phyloP scores from a whole-genome alignment of 208 protist genomes.

The Porcisia hertigi region DNA sequence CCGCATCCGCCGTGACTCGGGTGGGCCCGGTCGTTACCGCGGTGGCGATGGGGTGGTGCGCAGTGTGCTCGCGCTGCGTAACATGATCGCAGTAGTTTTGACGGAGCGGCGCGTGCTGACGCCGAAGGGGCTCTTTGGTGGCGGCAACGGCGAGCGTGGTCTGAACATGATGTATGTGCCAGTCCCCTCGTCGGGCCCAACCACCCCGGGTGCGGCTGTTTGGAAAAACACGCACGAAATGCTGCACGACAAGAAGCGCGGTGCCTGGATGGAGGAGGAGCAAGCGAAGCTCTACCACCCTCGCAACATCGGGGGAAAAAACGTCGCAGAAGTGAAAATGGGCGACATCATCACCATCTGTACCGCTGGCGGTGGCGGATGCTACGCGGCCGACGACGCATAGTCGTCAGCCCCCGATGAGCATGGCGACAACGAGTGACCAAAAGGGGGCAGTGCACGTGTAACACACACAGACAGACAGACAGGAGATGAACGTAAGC shows the following conservation, averaged over 20 bases:
- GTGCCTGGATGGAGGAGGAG: constrained; percentile 43
- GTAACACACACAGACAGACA: background rate
- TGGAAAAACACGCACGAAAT: constrained; percentile 42
- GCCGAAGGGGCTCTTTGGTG: constrained; percentile 86
- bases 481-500: background rate
- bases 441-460: background rate
- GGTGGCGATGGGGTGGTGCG: constrained; percentile 94
- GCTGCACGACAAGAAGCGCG: constrained; percentile 49
- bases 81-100: constrained; percentile 85
- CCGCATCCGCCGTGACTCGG: constrained; percentile 73
- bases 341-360: constrained; percentile 66
- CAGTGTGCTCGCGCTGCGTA: constrained; percentile 84
- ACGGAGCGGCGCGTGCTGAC: constrained; percentile 89
- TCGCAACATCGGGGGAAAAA: constrained; percentile 69
- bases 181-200: background rate
- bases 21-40: constrained; percentile 73
- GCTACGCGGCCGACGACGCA: constrained; percentile 14
- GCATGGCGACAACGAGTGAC: background rate
- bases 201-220: background rate
- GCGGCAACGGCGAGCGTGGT: constrained; percentile 70
- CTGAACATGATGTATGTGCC: constrained; percentile 62
- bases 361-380: constrained; percentile 62
- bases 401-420: background rate
- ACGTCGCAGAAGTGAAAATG: constrained; percentile 45
- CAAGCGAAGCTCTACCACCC: constrained; percentile 36